Evolutionary conservation across 192 early-diverging fungal genomes (phyloP).

Genomic region (Gaertneriomyces semiglobifer): DNA sequence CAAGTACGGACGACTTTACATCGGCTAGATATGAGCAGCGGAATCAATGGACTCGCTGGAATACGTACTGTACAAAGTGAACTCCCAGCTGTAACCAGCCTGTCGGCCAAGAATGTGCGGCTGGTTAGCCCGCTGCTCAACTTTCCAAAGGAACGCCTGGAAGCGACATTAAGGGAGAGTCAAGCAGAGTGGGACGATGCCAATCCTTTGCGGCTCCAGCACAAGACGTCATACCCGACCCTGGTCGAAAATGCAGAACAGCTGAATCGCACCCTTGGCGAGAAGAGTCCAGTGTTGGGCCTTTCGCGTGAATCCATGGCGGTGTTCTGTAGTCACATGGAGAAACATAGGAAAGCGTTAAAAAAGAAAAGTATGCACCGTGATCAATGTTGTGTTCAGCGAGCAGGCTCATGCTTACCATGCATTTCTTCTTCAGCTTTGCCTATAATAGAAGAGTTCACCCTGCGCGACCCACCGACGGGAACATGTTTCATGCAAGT

Average conservation of each 20-base stretch:
- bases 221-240: background rate
- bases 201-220: background rate
- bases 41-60: conserved; percentile 48
- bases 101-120: conserved; percentile 37
- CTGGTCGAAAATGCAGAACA: background rate
- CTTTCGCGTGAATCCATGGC: conserved; percentile 33
- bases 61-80: conserved; percentile 30
- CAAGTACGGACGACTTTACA: conserved; percentile 46
- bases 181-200: background rate
- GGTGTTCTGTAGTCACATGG: conserved; percentile 43
- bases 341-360: conserved; percentile 30
- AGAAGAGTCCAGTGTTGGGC: conserved; percentile 8
- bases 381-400: conserved; percentile 1
- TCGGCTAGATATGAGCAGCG: conserved; percentile 39
- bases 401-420: background rate
- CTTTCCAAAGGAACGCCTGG: conserved; percentile 37
- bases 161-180: too few species aligned
- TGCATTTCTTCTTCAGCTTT: background rate
- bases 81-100: conserved; percentile 28
- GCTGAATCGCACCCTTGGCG: background rate
- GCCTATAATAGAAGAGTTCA: conserved; percentile 9
- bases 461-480: conserved; percentile 22
- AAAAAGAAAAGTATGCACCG: conserved; percentile 1
- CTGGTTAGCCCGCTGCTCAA: conserved; percentile 42
- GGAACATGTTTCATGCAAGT: conserved; percentile 30